Evolutionary conservation across 345 rosid genomes (phyloP).

Genomic region (Raphanus raphanistrum): DNA sequence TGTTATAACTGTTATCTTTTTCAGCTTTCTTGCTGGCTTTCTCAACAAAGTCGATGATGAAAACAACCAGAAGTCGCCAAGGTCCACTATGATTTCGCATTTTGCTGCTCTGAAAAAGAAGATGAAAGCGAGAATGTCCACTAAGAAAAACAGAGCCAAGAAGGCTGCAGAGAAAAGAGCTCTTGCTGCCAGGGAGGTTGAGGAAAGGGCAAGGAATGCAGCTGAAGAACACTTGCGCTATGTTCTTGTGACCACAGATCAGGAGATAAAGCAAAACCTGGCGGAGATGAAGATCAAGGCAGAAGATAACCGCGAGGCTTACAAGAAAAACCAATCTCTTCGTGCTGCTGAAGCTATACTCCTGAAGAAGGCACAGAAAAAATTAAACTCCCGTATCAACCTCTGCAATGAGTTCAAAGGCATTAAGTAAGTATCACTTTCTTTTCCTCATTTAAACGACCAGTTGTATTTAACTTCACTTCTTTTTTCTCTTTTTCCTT

Average conservation of each 20-base stretch:
- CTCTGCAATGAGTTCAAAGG: neutral
- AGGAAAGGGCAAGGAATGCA: neutral
- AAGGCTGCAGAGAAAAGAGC: neutral
- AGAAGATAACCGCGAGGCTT: neutral
- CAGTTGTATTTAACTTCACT: neutral
- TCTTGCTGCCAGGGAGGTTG: neutral
- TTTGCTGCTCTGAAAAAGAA: neutral
- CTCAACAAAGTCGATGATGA: neutral
- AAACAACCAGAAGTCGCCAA: neutral
- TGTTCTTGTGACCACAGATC: neutral
- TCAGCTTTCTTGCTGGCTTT: neutral
- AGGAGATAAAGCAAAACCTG: neutral
- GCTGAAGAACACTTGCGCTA: neutral
- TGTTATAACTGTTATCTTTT: no score
- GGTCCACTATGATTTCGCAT: neutral
- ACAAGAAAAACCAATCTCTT: neutral
- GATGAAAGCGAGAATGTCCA: neutral
- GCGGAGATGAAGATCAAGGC: neutral
- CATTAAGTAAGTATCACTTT: neutral
- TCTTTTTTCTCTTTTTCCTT: no score
- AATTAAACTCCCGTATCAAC: neutral
- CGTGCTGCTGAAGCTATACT: neutral
- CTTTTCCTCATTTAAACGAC: neutral
- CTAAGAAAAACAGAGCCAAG: neutral
- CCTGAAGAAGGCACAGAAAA: neutral